Conservation (phyloP, 2,329 filamentous ascomycete genomes). For the Diatrype stigma region DNA sequence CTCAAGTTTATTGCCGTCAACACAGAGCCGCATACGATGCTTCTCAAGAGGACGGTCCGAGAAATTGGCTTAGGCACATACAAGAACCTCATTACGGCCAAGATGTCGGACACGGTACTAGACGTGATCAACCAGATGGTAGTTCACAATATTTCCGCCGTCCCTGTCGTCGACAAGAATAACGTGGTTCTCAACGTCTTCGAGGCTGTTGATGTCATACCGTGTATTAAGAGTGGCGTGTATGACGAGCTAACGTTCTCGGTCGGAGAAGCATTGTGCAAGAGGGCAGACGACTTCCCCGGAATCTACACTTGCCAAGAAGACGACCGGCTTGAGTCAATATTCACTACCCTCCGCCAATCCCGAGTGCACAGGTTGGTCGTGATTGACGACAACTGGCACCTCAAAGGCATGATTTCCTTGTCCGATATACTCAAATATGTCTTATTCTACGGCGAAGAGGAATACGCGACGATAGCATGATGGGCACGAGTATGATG, state of each 20-base stretch:
- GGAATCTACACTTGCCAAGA: constrained; percentile 95
- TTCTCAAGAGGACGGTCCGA: constrained; percentile 79
- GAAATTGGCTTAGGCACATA: constrained; percentile 87
- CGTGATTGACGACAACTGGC: constrained; percentile 84
- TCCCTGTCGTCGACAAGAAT: constrained; percentile 83
- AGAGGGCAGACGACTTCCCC: constrained; percentile 83
- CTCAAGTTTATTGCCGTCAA: constrained; percentile 99
- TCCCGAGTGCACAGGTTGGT: constrained; percentile 90
- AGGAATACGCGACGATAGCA: constrained; percentile 31
- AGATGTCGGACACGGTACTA: constrained; percentile 87
- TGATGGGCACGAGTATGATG: constrained; percentile 1
- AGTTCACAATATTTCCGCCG: constrained; percentile 86
- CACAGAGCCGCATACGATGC: constrained; percentile 75
- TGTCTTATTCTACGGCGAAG: constrained; percentile 76
- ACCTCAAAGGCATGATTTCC: constrained; percentile 83
- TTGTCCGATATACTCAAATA: constrained; percentile 96
- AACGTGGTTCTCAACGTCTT: constrained; percentile 87
- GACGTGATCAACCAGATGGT: constrained; percentile 94
- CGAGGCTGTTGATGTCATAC: constrained; percentile 95
- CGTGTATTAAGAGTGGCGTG: constrained; percentile 85
- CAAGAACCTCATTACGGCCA: constrained; percentile 71
- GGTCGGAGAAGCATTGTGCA: constrained; percentile 85
- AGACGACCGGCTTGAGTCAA: constrained; percentile 87
- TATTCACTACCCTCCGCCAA: constrained; percentile 95
- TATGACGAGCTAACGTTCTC: constrained; percentile 87